Evolutionary conservation across 805 yeast genomes (phyloP), one percentile per base, ranked within the genome.

Genomic region (Kuraishia molischiana): DNA sequence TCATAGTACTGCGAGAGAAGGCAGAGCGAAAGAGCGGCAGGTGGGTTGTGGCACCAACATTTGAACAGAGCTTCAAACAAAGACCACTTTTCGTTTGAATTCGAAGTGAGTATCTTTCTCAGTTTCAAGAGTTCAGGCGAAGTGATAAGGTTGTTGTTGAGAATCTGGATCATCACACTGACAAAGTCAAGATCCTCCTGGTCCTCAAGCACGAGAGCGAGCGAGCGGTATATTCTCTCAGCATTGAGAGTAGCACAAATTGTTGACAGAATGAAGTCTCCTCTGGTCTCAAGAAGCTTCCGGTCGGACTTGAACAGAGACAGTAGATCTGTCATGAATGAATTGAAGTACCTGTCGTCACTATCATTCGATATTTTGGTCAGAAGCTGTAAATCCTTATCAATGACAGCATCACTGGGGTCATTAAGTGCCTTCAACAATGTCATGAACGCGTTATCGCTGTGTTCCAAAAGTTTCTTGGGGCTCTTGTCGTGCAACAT

Each of bases 31-130:
- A 92, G 62, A 0, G 89, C 84, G 4, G 97, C 89, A 1, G 94
- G 87, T 0, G 95, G 79, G 53, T 86, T 90, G 43, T 81, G 80
- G 46, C 95, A 79, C 98, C 98, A 92, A 41, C 94, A 78, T 50
- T 76, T 78, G 60, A 90, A 92, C 39, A 92, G 63, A 1, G 79
- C 64, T 20, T 82, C 70, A 54, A 92, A 92, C 30, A 89, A 65
- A 18, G 67, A 57, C 66, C 79, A 75, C 40, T 85, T 92, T 31
- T 58, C 53, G 59, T 69, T 55, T 78, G 15, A 17, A 10, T 29
- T 24, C 6, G 35, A 20, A 11, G 32, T 24, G 37, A 90, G 62
- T 48, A 82, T 74, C 41, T 72, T 75, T 38, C 98, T 72, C 44
- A 92, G 66, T 2, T 67, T 66, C 0, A 74, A 59, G 36, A 92